Evolutionary conservation across 306 rosid genomes (phyloP), one percentile per base, ranked within the genome.

Genomic region (Lathyrus oleraceus): DNA sequence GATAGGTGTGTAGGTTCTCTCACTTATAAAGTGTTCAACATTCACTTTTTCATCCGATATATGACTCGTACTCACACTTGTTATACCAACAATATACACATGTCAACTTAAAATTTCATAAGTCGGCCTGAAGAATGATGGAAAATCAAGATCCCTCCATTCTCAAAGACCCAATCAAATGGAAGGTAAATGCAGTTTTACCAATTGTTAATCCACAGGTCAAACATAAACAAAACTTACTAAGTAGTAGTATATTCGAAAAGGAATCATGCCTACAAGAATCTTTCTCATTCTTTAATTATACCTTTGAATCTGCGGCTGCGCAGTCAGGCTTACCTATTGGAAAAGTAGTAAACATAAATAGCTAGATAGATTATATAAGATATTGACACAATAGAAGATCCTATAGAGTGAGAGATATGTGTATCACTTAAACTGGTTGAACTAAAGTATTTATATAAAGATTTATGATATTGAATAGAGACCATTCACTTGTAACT

Each of bases 401-500:
- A 67, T 52, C 71, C 32, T 39, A 63, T 14, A 53, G n/a, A 53
- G 32, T 6, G 72, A 43, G 21, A 69, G 38, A 51, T 57, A 57
- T 68, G 11, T 76, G 65, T 69, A 8, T 68, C 76, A 61, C 76
- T 73, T 69, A 52, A 67, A 35, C 13, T 72, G 14, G 75, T 72
- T 57, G 51, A 25, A 5, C 51, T 13, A 44, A 44, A 44, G 44
- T 39, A 39, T 39, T 12, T 14, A 13, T 5, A 44, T 44, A 19
- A 51, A 42, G 17, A 54, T 61, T 61, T 72, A 5, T 51, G 54
- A 61, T 44, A 73, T 49, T 69, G 39, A 73, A 79, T 53, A 74
- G 58, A 73, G 59, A 5, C 69, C 83, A 74, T 63, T 69, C 69
- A 69, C 64, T 79, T 69, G 5, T 8, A 73, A 12, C n/a, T 43